Evolutionary conservation across 805 yeast species (phyloP).

Genomic region (Yamadazyma sp.): DNA sequence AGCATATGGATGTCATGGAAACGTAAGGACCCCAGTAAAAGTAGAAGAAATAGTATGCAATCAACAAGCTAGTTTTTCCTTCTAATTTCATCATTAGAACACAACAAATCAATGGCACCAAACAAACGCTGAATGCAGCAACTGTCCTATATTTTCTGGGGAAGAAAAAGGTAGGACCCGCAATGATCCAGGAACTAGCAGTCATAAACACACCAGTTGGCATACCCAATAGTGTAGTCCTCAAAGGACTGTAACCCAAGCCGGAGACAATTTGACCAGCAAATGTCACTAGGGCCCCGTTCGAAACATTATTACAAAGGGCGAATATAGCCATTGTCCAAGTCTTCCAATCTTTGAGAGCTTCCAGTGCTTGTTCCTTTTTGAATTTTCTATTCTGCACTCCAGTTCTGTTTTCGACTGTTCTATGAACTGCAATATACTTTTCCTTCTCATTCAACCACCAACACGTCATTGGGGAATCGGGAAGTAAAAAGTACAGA

Average conservation of each 20-base stretch:
- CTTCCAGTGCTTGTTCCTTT: conserved; percentile 35
- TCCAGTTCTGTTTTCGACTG: conserved; percentile 38
- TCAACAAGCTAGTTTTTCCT: conserved; percentile 42
- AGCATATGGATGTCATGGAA: conserved; percentile 32
- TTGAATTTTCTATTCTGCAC: conserved; percentile 39
- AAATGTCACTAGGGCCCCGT: conserved; percentile 38
- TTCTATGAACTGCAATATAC: conserved; percentile 32
- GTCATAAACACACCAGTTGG: conserved; percentile 56
- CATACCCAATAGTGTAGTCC: conserved; percentile 50
- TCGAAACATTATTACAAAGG: conserved; percentile 30
- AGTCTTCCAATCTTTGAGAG: conserved; percentile 35
- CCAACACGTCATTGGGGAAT: conserved; percentile 34
- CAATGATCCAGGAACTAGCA: conserved; percentile 22
- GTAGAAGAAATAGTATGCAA: conserved; percentile 51
- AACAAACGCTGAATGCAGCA: conserved; percentile 23
- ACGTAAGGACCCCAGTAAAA: conserved; percentile 54
- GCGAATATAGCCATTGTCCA: conserved; percentile 33
- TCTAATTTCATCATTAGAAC: conserved; percentile 41
- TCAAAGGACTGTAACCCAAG: conserved; percentile 46
- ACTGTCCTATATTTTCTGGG: conserved; percentile 19
- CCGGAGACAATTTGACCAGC: conserved; percentile 49
- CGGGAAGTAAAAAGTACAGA: conserved; percentile 45
- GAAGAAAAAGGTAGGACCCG: conserved; percentile 28
- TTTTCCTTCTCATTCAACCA: conserved; percentile 36
- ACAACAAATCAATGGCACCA: conserved; percentile 35